Evolutionary conservation across 1,284 basidiomycete species (phyloP), one percentile per base, ranked within the genome.

Genomic region (Rhodotorula sp.): DNA sequence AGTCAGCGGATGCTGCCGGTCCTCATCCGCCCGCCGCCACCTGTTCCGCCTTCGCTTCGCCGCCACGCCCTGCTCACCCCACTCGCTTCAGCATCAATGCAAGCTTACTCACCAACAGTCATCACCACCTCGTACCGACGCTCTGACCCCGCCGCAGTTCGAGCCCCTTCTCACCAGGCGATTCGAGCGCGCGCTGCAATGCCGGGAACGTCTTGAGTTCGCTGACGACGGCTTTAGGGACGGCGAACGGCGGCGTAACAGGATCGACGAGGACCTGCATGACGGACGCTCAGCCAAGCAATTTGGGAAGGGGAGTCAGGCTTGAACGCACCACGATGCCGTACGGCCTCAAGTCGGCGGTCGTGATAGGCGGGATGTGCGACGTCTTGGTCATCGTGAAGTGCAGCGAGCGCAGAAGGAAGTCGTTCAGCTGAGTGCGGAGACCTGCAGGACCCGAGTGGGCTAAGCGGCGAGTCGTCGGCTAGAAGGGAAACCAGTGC

Each of bases 351-450:
- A 65, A 59, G 9, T 74, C 72, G 29, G 72, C 53, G 3, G 64
- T 67, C 2, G 70, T 71, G 55, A 74, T 72, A 0, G 72, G 72
- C 4, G 72, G 72, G 2, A 74, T 55, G 22, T 74, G 72, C 0
- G 66, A 22, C 2, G 70, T 67, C 27, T 62, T 60, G 34, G 51
- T 49, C 61, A 69, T 62, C 0, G 48, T 54, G 29, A 71, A 74
- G 24, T 53, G 59, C 27, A 74, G 53, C 11, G 56, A 48, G 10
- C 70, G 67, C 3, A 74, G 56, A 5, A 71, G 57, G 30, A 74
- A 74, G 51, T 74, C 72, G 65, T 71, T 65, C 13, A 74, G 67
- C 49, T 74, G 70, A 1, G 64, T 47, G 22, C 70, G 69, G 1
- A 71, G 55, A 29, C 60, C 71, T 73, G 66, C 10, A 17, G 10